Evolutionary conservation across 371 early-diverging fungal genomes (phyloP), one percentile per base, ranked within the genome.

Genomic region (Aphelidium insulamus): DNA sequence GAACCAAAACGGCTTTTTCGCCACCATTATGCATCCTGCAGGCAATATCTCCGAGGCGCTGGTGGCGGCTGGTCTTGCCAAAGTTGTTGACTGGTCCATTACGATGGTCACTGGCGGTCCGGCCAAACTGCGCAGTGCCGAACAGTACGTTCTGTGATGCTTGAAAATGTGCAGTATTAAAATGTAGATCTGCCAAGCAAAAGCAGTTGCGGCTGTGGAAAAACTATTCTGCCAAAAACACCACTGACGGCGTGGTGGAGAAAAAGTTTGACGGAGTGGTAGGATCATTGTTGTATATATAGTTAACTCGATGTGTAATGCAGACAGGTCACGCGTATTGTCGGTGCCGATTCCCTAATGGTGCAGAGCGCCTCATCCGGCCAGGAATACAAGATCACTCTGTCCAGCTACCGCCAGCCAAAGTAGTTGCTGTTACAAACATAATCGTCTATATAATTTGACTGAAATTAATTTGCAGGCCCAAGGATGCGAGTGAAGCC

Each of bases 41-140:
- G 91, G 92, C 29, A 85, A 85, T 44, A 94, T 94, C 50, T 70
- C 83, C 23, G 88, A 90, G 50, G 67, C 72, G 11, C 53, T 94
- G 25, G 53, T 94, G 10, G 41, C 62, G 10, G 69, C 66, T 41
- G 88, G 86, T 11, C 59, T 79, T 28, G 95, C 87, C 16, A 78
- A 72, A 36, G 73, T 83, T 24, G 76, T 75, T 11, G 90, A 88
- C 38, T 78, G 84, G 83, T 75, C 76, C 36, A 66, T 77, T 21
- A 59, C 74, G 3, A 41, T 72, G 34, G 70, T 77, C 15, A 79
- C 78, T 4, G 77, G 72, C 33, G 76, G 77, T 1, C 68, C 82
- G 4, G 44, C 55, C 11, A 59, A 62, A 18, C 60, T 83, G 32
- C 66, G 82, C 20, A 67, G 63, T 16, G 84, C 85, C 9, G 90